Evolutionary conservation across 352 stramenopile genomes (phyloP), one percentile per base, ranked within the genome.

Genomic region (Phytophthora podocarpi): DNA sequence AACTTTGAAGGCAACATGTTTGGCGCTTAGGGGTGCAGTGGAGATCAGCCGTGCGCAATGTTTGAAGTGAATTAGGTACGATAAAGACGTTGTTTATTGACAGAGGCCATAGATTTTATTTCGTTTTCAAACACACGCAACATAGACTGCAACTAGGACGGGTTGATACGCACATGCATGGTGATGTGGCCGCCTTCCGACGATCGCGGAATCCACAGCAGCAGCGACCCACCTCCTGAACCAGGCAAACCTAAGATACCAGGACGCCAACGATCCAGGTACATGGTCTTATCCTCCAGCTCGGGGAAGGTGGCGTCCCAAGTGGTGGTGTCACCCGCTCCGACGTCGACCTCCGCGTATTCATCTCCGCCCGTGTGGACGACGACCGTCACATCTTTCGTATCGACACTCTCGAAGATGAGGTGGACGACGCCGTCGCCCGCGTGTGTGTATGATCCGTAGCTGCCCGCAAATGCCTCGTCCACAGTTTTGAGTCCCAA

Each of bases 121-220:
- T n/a, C n/a, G n/a, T n/a, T 35, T 26, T 43, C 42, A 23, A 45
- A 58, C 46, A 18, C 49, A 55, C 5, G 23, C 31, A 54, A 45
- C 20, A 37, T n/a, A 16, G 4, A 36, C 15, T 36, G 7, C 36
- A 46, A 16, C 35, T 64, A 70, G 3, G 61, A 70, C 31, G 61
- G 46, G 27, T 82, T 89, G 50, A 87, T 63, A 36, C 76, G 65
- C 13, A 71, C 70, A 46, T 70, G 59, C 26, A 89, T 77, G 27
- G 76, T 72, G n/a, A 87, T 51, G 45, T 70, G 65, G 1, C 65
- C 65, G n/a, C 65, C 65, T 53, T 63, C 40, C 1, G 65, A 70
- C 15, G 65, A 70, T 20, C 60, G 53, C 32, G 65, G 61, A 15
- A 74, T 67, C 65, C 65, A 74, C 7, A 70, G n/a, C 18, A 70